These are phyloP conservation scores for Gossypium lobatum DNA, from an alignment of 441 rosid genomes.

Conservation along the genomic window DNA sequence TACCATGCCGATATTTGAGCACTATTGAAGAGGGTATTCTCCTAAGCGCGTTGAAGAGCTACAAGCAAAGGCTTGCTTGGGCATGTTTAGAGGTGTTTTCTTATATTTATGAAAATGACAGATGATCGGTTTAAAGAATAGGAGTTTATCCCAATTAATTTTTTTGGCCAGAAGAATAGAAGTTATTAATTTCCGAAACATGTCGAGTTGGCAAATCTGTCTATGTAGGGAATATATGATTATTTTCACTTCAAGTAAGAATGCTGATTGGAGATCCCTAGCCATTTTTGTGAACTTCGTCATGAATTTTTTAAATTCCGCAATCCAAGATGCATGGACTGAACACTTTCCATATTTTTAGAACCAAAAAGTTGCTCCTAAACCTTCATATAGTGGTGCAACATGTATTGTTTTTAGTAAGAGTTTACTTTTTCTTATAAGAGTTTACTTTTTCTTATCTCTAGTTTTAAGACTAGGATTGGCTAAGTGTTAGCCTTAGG, in stretches of 20 bases:
- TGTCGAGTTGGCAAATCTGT: neutral
- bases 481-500: slow-evolving; percentile 2
- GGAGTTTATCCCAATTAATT: slow-evolving; percentile 1
- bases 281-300: neutral
- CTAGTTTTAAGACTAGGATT: neutral
- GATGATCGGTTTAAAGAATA: slow-evolving; percentile 2
- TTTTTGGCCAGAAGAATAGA: slow-evolving; percentile 5
- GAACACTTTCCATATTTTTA: neutral
- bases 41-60: neutral
- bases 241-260: neutral
- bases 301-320: slow-evolving; percentile 8
- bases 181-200: neutral
- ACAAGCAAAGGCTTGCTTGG: neutral
- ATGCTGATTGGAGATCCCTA: neutral
- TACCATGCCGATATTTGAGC: neutral
- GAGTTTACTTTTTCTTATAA: neutral
- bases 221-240: neutral
- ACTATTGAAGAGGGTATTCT: slow-evolving; percentile 2
- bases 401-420: neutral
- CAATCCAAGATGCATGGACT: slow-evolving; percentile 13
- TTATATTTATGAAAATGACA: neutral
- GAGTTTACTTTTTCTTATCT: neutral
- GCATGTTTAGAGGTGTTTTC: neutral
- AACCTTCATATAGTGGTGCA: slow-evolving; percentile 5
- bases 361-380: slow-evolving; percentile 4